These are phyloP conservation scores for Phytophthora melonis DNA, from an alignment of 352 stramenopile species.

Conservation along the genomic window DNA sequence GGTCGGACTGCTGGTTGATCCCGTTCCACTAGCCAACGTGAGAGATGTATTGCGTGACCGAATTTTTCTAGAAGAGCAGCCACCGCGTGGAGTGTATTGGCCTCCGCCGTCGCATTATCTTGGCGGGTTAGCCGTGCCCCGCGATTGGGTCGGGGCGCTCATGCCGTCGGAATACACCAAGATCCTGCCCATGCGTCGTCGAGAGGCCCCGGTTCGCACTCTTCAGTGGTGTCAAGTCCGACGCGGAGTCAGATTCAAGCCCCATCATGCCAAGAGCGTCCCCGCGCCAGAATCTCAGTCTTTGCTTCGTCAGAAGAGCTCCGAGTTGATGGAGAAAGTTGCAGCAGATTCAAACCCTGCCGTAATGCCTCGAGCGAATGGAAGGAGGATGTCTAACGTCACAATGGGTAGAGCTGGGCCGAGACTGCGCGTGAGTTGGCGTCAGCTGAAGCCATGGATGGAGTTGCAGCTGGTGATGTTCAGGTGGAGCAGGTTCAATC, in stretches of 20 bases:
- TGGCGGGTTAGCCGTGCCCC: conserved; percentile 54
- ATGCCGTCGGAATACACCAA: conserved; percentile 80
- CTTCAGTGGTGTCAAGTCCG: not conserved
- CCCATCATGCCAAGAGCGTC: not conserved
- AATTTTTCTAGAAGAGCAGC: conserved; percentile 66
- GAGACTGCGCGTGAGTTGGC: conserved; percentile 9
- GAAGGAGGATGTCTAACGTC: conserved; percentile 1
- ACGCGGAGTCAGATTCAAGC: not conserved
- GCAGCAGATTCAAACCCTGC: not conserved
- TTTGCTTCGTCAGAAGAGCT: conserved; percentile 2
- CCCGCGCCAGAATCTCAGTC: not conserved
- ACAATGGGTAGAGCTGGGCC: conserved; percentile 2
- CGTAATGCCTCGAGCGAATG: not conserved
- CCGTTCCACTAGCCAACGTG: conserved; percentile 60
- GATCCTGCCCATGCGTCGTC: conserved; percentile 51
- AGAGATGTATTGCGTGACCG: conserved; percentile 59
- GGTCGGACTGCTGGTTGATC: conserved; percentile 70
- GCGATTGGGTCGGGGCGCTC: conserved; percentile 74
- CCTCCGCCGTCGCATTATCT: conserved; percentile 56
- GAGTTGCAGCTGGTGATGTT: not conserved
- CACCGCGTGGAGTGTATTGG: conserved; percentile 64
- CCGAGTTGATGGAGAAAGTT: conserved; percentile 5
- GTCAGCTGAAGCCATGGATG: not conserved
- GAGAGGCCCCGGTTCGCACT: not conserved
- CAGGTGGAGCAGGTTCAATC: conserved; percentile 7